Percentiles rank a stretch among this genome's conserved stretches.
phyloP scores from a whole-genome alignment of 495 filamentous ascomycete genomes.

The Aspergillus kassunensis region DNA sequence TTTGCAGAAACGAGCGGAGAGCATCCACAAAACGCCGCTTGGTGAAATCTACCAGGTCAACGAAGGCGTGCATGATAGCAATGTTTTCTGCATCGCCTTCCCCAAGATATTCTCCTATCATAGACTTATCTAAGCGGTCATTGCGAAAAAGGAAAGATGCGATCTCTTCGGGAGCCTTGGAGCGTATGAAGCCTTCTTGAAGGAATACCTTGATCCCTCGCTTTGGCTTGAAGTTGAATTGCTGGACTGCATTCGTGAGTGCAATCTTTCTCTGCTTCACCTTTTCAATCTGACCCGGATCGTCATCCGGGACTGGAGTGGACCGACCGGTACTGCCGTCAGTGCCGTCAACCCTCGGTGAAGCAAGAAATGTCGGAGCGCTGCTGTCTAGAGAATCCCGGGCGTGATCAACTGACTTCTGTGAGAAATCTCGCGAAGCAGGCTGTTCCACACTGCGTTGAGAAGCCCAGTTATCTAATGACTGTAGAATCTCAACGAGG shows the following conservation, averaged over 20 bases:
- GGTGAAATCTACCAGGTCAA: constrained; percentile 92
- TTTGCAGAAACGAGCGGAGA: constrained; percentile 84
- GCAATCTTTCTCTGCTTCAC: constrained; percentile 93
- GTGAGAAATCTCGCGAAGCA: constrained; percentile 48
- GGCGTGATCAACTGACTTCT: constrained; percentile 68
- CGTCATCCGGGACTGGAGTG: constrained; percentile 78
- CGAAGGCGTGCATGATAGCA: constrained; percentile 97
- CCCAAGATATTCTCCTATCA: constrained; percentile 91
- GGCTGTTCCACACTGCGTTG: constrained; percentile 64
- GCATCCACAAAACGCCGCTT: constrained; percentile 92
- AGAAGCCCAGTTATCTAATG: constrained; percentile 88
- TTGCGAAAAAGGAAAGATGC: constrained; percentile 72
- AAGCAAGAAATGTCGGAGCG: constrained; percentile 44
- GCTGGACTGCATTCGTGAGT: constrained; percentile 76
- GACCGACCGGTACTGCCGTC: constrained; percentile 64
- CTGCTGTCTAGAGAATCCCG: constrained; percentile 75
- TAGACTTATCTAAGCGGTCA: constrained; percentile 79
- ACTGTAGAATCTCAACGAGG: constrained; percentile 81
- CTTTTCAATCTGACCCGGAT: constrained; percentile 85
- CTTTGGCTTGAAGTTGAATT: constrained; percentile 99
- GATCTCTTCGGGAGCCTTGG: constrained; percentile 73
- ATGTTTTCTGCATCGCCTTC: constrained; percentile 91
- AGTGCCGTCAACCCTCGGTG: constrained; percentile 43
- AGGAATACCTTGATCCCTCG: constrained; percentile 81
- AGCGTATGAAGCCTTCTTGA: constrained; percentile 79